Conservation (phyloP, 2,329 filamentous ascomycete genomes). For the Fusarium brevicatenulatum region DNA sequence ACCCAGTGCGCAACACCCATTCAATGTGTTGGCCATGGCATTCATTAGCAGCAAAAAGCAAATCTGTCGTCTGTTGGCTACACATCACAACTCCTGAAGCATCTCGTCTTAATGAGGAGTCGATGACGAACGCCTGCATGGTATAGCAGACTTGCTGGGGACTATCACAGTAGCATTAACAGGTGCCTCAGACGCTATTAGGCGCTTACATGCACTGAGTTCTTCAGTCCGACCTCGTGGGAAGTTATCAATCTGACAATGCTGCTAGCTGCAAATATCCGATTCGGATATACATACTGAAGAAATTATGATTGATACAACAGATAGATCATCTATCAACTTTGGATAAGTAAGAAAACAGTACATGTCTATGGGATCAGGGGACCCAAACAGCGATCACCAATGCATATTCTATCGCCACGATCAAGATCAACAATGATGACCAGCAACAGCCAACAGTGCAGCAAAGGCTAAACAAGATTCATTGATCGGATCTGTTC, state of each 20-base stretch:
- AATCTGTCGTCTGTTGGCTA: conserved; percentile 24
- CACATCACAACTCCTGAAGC: conserved; percentile 5
- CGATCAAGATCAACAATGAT: conserved; percentile 18
- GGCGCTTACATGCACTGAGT: conserved; percentile 15
- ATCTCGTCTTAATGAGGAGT: conserved; percentile 16
- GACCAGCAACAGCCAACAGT: conserved; percentile 4
- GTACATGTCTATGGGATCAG: not conserved
- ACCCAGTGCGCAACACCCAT: conserved; percentile 15
- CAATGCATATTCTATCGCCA: conserved; percentile 7
- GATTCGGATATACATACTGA: conserved; percentile 31
- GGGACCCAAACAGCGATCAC: not conserved
- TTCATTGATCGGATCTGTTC: conserved; percentile 2
- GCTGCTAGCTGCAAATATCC: conserved; percentile 19
- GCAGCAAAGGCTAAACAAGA: not conserved
- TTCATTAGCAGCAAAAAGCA: conserved; percentile 32
- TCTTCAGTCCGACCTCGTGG: conserved; percentile 7
- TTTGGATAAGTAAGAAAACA: conserved; percentile 4
- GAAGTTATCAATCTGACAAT: conserved; percentile 18
- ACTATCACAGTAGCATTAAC: conserved; percentile 15
- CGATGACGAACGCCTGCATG: conserved; percentile 33
- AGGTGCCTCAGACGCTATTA: conserved; percentile 6
- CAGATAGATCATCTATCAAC: not conserved
- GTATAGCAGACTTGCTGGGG: conserved; percentile 4
- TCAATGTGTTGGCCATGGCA: conserved; percentile 14
- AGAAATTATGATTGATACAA: conserved; percentile 15